Base-by-base conservation (phyloP, 176 grass and related monocot genomes). In the Cenchrus americanus region DNA sequence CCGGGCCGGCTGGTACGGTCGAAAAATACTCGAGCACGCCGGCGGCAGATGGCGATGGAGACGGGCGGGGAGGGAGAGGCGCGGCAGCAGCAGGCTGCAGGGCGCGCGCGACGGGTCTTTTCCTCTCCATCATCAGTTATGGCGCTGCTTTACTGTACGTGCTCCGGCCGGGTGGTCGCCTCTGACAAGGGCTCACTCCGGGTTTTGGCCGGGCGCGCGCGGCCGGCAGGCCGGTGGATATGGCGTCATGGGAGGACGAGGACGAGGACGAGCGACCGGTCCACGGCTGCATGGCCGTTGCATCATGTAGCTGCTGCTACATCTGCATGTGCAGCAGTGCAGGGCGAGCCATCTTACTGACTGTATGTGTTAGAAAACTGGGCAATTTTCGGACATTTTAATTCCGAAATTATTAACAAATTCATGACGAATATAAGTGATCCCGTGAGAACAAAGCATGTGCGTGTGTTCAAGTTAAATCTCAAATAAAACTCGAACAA, bases 281-380 rank as follows among this genome's bases (percentile, higher is more conserved):
- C 77, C 77, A 79, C 61, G 44, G 77, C 61, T 51, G 60, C 61
- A 51, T 79, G 61, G 43, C 15, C 14, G 57, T 24, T 50, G 61
- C 14, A 19, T 22, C 14, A 19, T 22, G 53, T 15, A 50, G 14
- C 21, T 5, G 14, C 21, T 5, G 10, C 34, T 76, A 19, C 71
- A 37, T 37, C 3, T 52, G 71, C 71, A 74, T 34, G 48, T 68
- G 65, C 52, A 54, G 49, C 12, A 10, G 12, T 4, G 34, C 1
- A 37, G 34, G 34, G 34, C 34, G 34, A 37, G 27, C 27, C 27
- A 30, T 30, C 1, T 30, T 30, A 30, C 27, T 30, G n/a, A n/a
- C n/a, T n/a, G n/a, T n/a, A n/a, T n/a, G n/a, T n/a, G n/a, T n/a
- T n/a, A n/a, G n/a, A n/a, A n/a, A n/a, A n/a, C n/a, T n/a, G n/a